Percentiles rank a stretch among this genome's conserved stretches.
phyloP scores from a whole-genome alignment of 768 basidiomycete genomes.

The Naganishia vaughanmartiniae region DNA sequence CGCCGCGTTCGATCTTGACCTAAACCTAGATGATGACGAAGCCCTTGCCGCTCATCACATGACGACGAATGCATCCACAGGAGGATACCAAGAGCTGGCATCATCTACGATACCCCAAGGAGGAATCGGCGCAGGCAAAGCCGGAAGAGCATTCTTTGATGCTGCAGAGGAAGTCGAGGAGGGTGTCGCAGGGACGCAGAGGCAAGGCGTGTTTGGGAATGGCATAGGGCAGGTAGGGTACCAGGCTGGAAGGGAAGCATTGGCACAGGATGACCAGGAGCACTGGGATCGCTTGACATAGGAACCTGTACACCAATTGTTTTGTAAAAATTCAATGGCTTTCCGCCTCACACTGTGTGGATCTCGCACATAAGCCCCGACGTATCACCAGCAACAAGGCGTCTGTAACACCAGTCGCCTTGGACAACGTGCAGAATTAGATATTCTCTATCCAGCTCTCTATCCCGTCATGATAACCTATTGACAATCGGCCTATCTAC shows the following conservation, averaged over 20 bases:
- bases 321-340: too few relatives aligned
- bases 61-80: not conserved
- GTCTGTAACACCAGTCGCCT: too few relatives aligned
- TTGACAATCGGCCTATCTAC: not conserved
- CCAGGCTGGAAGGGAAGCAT: slow-evolving; percentile 39
- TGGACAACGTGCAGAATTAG: not conserved
- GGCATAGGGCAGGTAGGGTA: slow-evolving; percentile 34
- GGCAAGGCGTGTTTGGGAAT: slow-evolving; percentile 30
- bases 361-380: not conserved
- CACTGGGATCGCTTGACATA: slow-evolving; percentile 48
- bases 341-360: too few relatives aligned
- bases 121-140: slow-evolving; percentile 3
- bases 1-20: slow-evolving; percentile 51
- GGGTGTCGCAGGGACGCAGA: slow-evolving; percentile 33
- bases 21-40: slow-evolving; percentile 55
- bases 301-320: not conserved
- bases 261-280: slow-evolving; percentile 46
- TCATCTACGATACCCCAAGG: slow-evolving; percentile 4
- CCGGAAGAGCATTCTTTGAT: slow-evolving; percentile 27
- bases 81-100: slow-evolving; percentile 13
- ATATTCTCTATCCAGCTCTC: not conserved
- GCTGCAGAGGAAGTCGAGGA: slow-evolving; percentile 27
- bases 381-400: not conserved
- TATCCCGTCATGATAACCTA: not conserved
- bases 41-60: slow-evolving; percentile 48